Evolutionary conservation across 1,284 basidiomycete species (phyloP), one percentile per base, ranked within the genome.

Genomic region (Malassezia psittaci): DNA sequence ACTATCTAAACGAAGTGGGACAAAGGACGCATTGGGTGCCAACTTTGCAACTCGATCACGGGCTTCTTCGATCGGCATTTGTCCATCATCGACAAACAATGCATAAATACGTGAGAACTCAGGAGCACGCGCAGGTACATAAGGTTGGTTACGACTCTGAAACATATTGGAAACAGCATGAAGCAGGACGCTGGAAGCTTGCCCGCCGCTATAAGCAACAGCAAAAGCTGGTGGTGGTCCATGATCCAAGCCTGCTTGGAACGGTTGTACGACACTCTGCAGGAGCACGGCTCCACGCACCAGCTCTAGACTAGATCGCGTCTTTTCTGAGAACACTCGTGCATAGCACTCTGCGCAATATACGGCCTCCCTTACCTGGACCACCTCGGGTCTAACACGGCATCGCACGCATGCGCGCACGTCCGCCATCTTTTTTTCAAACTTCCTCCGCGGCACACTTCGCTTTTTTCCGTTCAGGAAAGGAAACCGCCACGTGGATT

Each of bases 41-140:
- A 52, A 16, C n/a, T 18, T n/a, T 13, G 49, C 49, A 29, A 47
- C 49, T 9, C 16, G 32, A 5, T 34, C 33, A 10, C 24, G 33
- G 13, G 45, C 50, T 5, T 34, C 36, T 2, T 21, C 18, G 12
- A 35, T 18, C 13, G 33, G 34, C 35, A 33, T 37, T 34, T 47
- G 52, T 12, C 58, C 56, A 40, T 64, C 65, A 38, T 68, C 68
- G 19, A 72, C 55, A 37, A 62, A 67, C 32, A 72, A 39, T n/a
- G 65, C 68, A 37, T 61, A 59, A 40, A 72, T 55, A 21, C 61
- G 64, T 19, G 61, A 62, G 5, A 66, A 60, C 48, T 67, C 67
- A 15, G 57, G 52, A 35, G 43, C 50, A 40, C 52, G 59, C 16
- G 38, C n/a, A 24, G 54, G 46, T 16, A 37, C 24, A 10, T 40